Conservation (phyloP, 768 basidiomycete genomes). For the Boletus rex-veris region DNA sequence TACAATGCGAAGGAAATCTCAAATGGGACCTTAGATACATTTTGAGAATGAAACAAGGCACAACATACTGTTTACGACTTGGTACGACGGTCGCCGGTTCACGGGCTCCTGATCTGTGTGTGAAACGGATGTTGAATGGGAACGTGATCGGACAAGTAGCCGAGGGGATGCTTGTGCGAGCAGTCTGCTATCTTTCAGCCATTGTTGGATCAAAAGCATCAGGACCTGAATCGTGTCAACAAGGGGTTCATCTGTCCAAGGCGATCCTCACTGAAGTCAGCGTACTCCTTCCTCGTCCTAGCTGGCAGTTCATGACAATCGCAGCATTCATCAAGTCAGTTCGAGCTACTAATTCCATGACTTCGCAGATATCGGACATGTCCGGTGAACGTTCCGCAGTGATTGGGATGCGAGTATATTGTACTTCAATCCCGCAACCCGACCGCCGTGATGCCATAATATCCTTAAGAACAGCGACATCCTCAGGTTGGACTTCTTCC, state of each 20-base stretch:
- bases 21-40: constrained; percentile 5
- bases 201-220: constrained; percentile 77
- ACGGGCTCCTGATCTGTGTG: constrained; percentile 29
- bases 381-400: constrained; percentile 86
- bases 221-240: constrained; percentile 51
- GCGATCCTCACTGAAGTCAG: constrained; percentile 65
- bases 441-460: constrained; percentile 66
- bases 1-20: constrained; percentile 81
- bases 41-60: neutral
- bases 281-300: constrained; percentile 90
- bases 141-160: constrained; percentile 37
- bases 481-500: constrained; percentile 75
- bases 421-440: constrained; percentile 54
- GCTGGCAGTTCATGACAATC: constrained; percentile 93
- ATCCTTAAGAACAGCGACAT: constrained; percentile 82
- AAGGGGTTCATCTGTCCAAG: neutral
- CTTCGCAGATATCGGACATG: constrained; percentile 66
- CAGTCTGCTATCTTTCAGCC: constrained; percentile 52
- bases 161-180: constrained; percentile 33
- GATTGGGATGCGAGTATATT: constrained; percentile 85
- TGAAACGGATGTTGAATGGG: constrained; percentile 37
- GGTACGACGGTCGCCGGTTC: constrained; percentile 62
- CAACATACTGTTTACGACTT: constrained; percentile 83
- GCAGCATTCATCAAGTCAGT: constrained; percentile 66
- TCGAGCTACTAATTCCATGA: constrained; percentile 75